phyloP scores from a whole-genome alignment of 768 basidiomycete genomes.

The Lentinus tigrinus region DNA sequence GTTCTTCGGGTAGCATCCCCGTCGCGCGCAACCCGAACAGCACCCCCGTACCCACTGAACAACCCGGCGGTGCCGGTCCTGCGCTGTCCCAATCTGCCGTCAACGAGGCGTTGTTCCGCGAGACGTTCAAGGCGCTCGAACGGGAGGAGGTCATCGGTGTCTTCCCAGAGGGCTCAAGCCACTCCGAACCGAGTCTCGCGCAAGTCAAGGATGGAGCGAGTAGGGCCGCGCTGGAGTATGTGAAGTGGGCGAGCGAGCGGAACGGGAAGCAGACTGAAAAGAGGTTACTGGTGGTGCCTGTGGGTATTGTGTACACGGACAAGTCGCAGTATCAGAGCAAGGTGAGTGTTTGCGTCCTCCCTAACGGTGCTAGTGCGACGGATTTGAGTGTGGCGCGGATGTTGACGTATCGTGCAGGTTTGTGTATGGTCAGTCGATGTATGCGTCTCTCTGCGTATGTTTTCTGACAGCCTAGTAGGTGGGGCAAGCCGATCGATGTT shows the following conservation, averaged over 20 bases:
- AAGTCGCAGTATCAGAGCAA: conserved; percentile 91
- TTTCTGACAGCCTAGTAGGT: conserved; percentile 45
- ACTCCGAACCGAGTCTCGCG: conserved; percentile 90
- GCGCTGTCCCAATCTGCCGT: not conserved
- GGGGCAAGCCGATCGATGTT: conserved; percentile 76
- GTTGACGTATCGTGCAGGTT: conserved; percentile 43
- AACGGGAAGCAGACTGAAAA: conserved; percentile 38
- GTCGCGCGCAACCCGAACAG: conserved; percentile 71
- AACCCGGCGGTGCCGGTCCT: not conserved
- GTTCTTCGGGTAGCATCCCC: conserved; percentile 92
- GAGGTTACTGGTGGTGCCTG: conserved; percentile 62
- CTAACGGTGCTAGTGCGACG: not conserved
- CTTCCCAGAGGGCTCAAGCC: conserved; percentile 92
- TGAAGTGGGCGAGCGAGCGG: conserved; percentile 55
- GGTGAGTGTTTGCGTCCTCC: conserved; percentile 45
- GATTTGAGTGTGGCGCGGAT: not conserved
- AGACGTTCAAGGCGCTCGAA: conserved; percentile 83
- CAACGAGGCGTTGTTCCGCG: conserved; percentile 81
- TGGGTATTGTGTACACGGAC: conserved; percentile 90
- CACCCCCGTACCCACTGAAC: conserved; percentile 2
- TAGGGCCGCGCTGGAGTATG: conserved; percentile 92
- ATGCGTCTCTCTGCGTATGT: not conserved
- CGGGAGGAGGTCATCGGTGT: conserved; percentile 81
- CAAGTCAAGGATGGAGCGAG: conserved; percentile 91
- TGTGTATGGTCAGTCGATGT: conserved; percentile 44